Base-by-base conservation (phyloP, 371 early-diverging fungal species). In the Apophysomyces ossiformis region DNA sequence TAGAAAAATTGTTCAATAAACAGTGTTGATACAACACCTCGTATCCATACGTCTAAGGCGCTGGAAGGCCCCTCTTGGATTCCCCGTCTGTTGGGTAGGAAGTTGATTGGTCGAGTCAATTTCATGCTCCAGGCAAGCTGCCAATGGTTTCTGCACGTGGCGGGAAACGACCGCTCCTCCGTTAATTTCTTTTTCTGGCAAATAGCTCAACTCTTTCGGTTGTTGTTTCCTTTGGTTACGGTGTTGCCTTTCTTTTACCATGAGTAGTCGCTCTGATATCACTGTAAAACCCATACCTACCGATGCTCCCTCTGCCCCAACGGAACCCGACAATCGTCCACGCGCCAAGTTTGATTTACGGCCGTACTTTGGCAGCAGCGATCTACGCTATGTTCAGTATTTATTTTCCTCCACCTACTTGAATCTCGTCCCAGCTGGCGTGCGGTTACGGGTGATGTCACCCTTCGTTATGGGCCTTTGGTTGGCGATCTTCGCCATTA, bases 401-500 rank as follows among this genome's bases (percentile, higher is more conserved):
- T 46, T 81, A 16, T 78, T 77, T 32, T 78, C 74, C 41, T 83
- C 84, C 5, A 80, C 79, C 1, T 77, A 81, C 43, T 71, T 72
- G 16, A 76, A 81, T 62, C 65, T 74, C 2, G 81, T 83, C 5
- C 79, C 84, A 37, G 58, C 39, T 44, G 81, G 79, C 1, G 79
- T 81, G 4, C 57, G 60, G 11, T 35, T 71, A 13, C 70, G 79
- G 36, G n/a, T 74, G 13, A 16, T 58, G 39, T 77, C 79, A 7
- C 79, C 81, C 5, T 18, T 62, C 12, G 57, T 81, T 0, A 8
- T 71, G 11, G 60, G 58, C 13, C 5, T 57, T 1, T 78, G 74
- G 73, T 21, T 76, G 7, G 71, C 65, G 8, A 1, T 78, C 11
- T 68, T 71, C 21, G 68, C 66, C 7, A 37, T 57, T 5, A 26